phyloP scores from a whole-genome alignment of 2,329 filamentous ascomycete species.

The Xylaria arbuscula region DNA sequence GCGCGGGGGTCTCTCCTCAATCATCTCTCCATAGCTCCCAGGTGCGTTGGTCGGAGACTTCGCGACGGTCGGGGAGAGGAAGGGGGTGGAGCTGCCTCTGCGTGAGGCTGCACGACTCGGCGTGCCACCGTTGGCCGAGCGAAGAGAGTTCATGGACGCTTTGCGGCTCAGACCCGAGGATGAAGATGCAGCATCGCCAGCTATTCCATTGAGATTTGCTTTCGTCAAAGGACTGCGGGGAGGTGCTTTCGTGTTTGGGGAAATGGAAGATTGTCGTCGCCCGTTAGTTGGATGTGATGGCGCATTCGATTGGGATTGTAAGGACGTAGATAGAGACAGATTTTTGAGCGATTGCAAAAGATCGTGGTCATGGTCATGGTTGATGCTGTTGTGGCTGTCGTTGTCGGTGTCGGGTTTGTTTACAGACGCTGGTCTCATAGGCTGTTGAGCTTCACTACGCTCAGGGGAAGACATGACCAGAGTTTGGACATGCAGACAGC shows the following conservation, averaged over 20 bases:
- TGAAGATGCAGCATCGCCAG: slow-evolving; percentile 57
- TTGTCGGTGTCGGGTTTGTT: slow-evolving; percentile 25
- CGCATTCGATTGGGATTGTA: slow-evolving; percentile 50
- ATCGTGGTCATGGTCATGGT: slow-evolving; percentile 39
- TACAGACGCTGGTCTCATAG: slow-evolving; percentile 20
- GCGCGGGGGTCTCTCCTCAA: slow-evolving; percentile 54
- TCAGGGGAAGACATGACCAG: slow-evolving; percentile 46
- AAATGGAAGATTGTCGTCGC: slow-evolving; percentile 41
- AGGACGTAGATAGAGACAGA: slow-evolving; percentile 54
- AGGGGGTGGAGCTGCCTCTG: slow-evolving; percentile 60
- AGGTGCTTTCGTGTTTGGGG: slow-evolving; percentile 52
- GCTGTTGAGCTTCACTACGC: slow-evolving; percentile 41
- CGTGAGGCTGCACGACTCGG: slow-evolving; percentile 57
- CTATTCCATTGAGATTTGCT: slow-evolving; percentile 46
- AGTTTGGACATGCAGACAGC: slow-evolving; percentile 38
- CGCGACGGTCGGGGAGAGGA: slow-evolving; percentile 56
- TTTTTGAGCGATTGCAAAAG: slow-evolving; percentile 47
- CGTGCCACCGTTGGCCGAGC: slow-evolving; percentile 58
- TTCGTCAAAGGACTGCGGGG: slow-evolving; percentile 57
- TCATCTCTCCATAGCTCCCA: slow-evolving; percentile 47
- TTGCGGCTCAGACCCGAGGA: slow-evolving; percentile 66
- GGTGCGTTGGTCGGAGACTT: slow-evolving; percentile 53
- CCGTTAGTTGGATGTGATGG: slow-evolving; percentile 30
- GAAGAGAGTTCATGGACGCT: slow-evolving; percentile 67
- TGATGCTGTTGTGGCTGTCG: slow-evolving; percentile 19